Percentiles rank a stretch among this genome's conserved stretches.
Evolutionary conservation across 176 grass and related monocot genomes (phyloP).

Genomic region (Avena sativa): DNA sequence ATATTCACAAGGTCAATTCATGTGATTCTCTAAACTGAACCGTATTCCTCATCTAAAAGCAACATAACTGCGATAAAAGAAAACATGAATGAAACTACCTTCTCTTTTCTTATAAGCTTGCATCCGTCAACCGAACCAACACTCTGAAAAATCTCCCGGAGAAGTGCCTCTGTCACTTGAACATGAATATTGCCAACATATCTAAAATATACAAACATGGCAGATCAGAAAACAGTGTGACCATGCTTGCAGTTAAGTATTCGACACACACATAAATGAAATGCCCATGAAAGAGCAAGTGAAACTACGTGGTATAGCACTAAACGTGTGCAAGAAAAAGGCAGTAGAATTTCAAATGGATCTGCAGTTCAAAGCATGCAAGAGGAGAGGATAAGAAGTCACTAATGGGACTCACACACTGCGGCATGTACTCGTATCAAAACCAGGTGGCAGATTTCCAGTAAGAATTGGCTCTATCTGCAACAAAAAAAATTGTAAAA

Average conservation of each 20-base stretch:
- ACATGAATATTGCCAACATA: constrained; percentile 93
- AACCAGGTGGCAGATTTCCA: constrained; percentile 92
- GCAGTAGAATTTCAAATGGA: constrained; percentile 25
- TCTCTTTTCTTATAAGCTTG: constrained; percentile 93
- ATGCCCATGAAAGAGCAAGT: neutral
- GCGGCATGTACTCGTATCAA: constrained; percentile 91
- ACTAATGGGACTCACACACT: constrained; percentile 85
- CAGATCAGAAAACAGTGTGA: neutral
- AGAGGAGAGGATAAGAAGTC: constrained; percentile 42
- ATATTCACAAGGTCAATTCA: constrained; percentile 26
- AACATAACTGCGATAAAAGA: neutral
- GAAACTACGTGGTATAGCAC: neutral
- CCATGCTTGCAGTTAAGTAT: neutral
- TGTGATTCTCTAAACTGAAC: constrained; percentile 14
- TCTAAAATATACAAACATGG: constrained; percentile 43
- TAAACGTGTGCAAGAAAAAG: neutral
- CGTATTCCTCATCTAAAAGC: constrained; percentile 11
- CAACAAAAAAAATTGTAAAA: constrained; percentile 74
- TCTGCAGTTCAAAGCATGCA: constrained; percentile 23
- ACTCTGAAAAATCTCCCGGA: constrained; percentile 77
- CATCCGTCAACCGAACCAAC: constrained; percentile 77
- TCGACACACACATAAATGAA: neutral
- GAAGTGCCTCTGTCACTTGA: constrained; percentile 77
- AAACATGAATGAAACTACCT: constrained; percentile 45
- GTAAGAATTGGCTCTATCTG: constrained; percentile 90